Percentiles rank a stretch among this genome's conserved stretches.
Conservation (phyloP, 2,329 filamentous ascomycete species). For the Diplodia mutila region DNA sequence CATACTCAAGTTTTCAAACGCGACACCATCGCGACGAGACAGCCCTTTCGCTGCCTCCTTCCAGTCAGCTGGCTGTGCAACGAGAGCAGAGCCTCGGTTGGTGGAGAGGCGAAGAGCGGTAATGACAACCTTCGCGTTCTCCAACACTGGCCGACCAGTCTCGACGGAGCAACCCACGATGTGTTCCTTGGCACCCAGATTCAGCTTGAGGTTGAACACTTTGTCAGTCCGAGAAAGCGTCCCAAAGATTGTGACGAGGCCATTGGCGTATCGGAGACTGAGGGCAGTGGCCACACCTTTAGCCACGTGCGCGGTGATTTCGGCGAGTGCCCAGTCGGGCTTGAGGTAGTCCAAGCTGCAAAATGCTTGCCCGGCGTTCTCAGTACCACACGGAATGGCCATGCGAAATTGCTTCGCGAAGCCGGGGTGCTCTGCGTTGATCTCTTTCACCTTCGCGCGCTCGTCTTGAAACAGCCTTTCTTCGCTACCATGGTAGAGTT, state of each 20-base stretch:
- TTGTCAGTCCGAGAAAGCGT: neutral
- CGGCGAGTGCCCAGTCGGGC: neutral
- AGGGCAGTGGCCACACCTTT: neutral
- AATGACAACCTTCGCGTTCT: neutral
- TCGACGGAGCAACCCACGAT: neutral
- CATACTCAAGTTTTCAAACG: neutral
- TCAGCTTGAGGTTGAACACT: neutral
- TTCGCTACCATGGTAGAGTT: neutral
- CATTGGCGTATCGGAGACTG: neutral
- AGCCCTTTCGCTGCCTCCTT: neutral
- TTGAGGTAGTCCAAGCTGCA: neutral
- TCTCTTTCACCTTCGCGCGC: neutral
- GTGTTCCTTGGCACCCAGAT: neutral
- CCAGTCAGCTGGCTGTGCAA: neutral
- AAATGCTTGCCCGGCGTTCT: neutral
- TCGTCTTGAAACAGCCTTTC: neutral
- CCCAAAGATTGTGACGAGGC: neutral
- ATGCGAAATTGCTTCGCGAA: neutral
- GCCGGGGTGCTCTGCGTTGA: neutral
- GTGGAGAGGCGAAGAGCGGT: neutral
- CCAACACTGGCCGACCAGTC: neutral
- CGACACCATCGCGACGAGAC: neutral
- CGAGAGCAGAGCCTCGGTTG: neutral
- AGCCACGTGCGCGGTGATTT: neutral
- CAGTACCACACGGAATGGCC: neutral